Percentiles rank a stretch among this genome's conserved stretches.
These are phyloP conservation scores for Exobasidium rhododendri DNA, from an alignment of 1,284 basidiomycete genomes.

Conservation along the genomic window DNA sequence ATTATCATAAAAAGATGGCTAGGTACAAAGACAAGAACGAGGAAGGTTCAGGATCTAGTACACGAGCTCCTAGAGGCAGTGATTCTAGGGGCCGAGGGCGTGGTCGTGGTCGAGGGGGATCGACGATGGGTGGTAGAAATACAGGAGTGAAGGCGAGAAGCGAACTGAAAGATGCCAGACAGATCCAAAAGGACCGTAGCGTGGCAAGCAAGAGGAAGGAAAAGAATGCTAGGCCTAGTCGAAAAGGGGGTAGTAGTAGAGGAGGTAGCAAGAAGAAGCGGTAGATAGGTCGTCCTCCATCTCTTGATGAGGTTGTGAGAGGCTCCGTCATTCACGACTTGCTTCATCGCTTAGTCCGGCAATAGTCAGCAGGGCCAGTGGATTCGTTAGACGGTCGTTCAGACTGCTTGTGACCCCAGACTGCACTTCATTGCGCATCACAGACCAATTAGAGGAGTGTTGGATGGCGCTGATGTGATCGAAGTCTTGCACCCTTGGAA, in stretches of 20 bases:
- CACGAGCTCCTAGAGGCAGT: conserved; percentile 13
- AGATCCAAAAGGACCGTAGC: conserved; percentile 74
- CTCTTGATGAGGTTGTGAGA: no score
- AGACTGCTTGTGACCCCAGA: no score
- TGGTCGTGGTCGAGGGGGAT: conserved; percentile 22
- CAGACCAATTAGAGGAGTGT: conserved; percentile 1
- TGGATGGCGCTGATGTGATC: conserved; percentile 9
- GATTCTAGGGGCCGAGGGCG: conserved; percentile 47
- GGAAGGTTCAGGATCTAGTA: conserved; percentile 28
- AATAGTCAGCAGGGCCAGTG: no score
- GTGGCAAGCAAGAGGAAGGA: conserved; percentile 63
- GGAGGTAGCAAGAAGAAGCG: background rate
- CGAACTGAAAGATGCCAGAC: conserved; percentile 77
- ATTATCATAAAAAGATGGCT: conserved; percentile 12
- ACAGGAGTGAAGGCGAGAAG: conserved; percentile 65
- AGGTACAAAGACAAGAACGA: conserved; percentile 19
- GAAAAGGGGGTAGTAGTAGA: conserved; percentile 18
- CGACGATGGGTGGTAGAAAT: conserved; percentile 59
- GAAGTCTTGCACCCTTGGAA: conserved; percentile 10
- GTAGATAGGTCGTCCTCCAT: no score
- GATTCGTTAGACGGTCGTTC: no score
- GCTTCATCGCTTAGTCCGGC: no score
- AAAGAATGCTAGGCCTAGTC: conserved; percentile 67
- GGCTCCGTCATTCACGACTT: no score
- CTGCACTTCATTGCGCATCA: background rate